These are phyloP conservation scores for Puccinia hordei DNA, from an alignment of 1,284 basidiomycete genomes.

Conservation along the genomic window DNA sequence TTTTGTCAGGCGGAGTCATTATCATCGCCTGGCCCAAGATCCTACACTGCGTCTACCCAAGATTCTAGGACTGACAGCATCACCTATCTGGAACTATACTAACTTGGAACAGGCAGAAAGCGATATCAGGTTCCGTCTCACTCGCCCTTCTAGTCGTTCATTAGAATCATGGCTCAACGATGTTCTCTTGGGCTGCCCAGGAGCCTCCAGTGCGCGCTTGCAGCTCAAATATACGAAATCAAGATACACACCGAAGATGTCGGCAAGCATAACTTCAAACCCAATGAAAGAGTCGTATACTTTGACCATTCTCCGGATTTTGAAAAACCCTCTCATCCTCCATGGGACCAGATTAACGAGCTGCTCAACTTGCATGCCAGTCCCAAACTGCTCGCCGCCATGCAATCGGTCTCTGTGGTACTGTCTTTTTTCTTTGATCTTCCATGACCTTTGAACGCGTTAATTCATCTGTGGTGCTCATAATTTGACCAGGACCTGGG, in stretches of 20 bases:
- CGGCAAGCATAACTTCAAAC: slow-evolving; percentile 66
- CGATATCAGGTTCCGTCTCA: slow-evolving; percentile 52
- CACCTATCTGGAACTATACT: slow-evolving; percentile 75
- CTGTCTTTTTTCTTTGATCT: not conserved
- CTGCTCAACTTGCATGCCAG: slow-evolving; percentile 29
- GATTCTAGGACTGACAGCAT: slow-evolving; percentile 83
- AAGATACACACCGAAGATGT: slow-evolving; percentile 70
- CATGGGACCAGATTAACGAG: slow-evolving; percentile 32
- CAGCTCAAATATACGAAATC: slow-evolving; percentile 74
- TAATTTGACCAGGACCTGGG: slow-evolving; percentile 38
- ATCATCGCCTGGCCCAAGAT: slow-evolving; percentile 59
- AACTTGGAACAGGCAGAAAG: slow-evolving; percentile 65
- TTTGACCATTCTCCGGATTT: slow-evolving; percentile 15
- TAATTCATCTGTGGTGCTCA: not conserved
- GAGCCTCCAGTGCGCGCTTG: slow-evolving; percentile 70
- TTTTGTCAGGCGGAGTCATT: slow-evolving; percentile 60
- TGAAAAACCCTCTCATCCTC: not conserved
- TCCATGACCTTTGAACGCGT: not conserved
- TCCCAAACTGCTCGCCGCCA: slow-evolving; percentile 16
- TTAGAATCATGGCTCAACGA: not conserved
- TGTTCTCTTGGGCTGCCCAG: slow-evolving; percentile 57
- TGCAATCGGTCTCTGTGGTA: slow-evolving; percentile 20
- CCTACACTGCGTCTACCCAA: slow-evolving; percentile 63
- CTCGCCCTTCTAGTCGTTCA: not conserved
- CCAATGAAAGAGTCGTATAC: slow-evolving; percentile 24